Base-by-base conservation (phyloP, 345 rosid species). In the Corymbia maculata region DNA sequence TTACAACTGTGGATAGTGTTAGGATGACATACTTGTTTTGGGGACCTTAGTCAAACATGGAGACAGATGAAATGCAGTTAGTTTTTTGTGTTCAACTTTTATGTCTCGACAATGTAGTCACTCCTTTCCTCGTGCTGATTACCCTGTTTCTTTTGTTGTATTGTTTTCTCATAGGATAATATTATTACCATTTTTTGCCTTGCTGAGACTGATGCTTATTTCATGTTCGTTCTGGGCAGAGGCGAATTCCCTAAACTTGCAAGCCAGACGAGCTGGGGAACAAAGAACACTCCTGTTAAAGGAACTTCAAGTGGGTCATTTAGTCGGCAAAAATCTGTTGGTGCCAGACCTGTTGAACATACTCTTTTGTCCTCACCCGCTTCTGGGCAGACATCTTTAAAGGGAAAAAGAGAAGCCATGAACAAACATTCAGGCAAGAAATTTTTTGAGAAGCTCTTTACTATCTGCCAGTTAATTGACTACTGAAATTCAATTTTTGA, bases 241-340 rank as follows among this genome's bases (percentile, higher is more conserved):
- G 89, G 92, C 55, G 96, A 94, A 87, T 96, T 93, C 90, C 97
- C 97, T 82, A 88, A 90, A 36, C 95, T 94, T 89, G 85, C 95
- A 85, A 95, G 89, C 88, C 96, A 93, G 88, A 92, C 92, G 87
- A 92, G 97, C 89, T 90, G 96, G 98, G 99, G 96, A 90, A 88
- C 95, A 90, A 98, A 95, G 92, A 94, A 36, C 86, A 91, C 94
- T 79, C 91, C 96, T 57, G 91, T 88, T 64, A 98, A 97, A 92
- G 95, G 87, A 88, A 90, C 92, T 51, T 86, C 95, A 3, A 92
- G 94, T 86, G 94, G 92, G 70, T 90, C 93, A 51, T 87, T 93
- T 85, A 93, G 91, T 91, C 92, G 97, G 52, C 98, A 98, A 91
- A 98, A 95, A 86, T 96, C 98, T 44, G 50, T 89, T 87, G 90